Conservation (phyloP, 2,329 filamentous ascomycete species). For the Hypoxylon sp. region DNA sequence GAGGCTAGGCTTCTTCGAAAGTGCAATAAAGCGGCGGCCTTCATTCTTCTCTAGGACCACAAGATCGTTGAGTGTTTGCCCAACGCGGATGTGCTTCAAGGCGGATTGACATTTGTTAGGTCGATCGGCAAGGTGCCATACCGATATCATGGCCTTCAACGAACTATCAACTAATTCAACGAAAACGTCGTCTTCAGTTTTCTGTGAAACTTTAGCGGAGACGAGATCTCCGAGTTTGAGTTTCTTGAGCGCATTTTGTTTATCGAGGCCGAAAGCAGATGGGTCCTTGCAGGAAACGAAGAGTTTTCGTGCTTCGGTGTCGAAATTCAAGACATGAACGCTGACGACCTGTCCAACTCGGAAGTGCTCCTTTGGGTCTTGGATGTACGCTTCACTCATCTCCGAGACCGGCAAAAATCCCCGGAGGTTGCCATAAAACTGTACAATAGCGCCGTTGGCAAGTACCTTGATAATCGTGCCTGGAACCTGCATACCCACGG, state of each 20-base stretch:
- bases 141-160: slow-evolving; percentile 82
- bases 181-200: slow-evolving; percentile 81
- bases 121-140: slow-evolving; percentile 88
- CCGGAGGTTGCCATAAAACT: slow-evolving; percentile 88
- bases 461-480: slow-evolving; percentile 90
- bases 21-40: slow-evolving; percentile 78
- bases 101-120: slow-evolving; percentile 79
- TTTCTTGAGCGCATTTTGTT: slow-evolving; percentile 81
- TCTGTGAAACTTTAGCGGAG: slow-evolving; percentile 84
- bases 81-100: slow-evolving; percentile 85
- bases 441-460: slow-evolving; percentile 84
- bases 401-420: slow-evolving; percentile 94
- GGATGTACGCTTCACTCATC: slow-evolving; percentile 98
- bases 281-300: slow-evolving; percentile 95
- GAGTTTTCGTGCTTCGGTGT: slow-evolving; percentile 78
- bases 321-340: slow-evolving; percentile 87
- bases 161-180: slow-evolving; percentile 81
- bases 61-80: slow-evolving; percentile 85
- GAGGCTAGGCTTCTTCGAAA: slow-evolving; percentile 88
- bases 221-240: slow-evolving; percentile 82
- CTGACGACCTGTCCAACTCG: slow-evolving; percentile 90
- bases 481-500: slow-evolving; percentile 81
- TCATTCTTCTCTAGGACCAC: slow-evolving; percentile 89
- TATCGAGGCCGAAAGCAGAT: slow-evolving; percentile 79
- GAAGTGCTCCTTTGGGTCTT: slow-evolving; percentile 91